A percentile compares a stretch with the other conserved stretches of the same genome.
Evolutionary conservation across 148 eudicot species (phyloP).

Genomic region (Polygonum maritimum): DNA sequence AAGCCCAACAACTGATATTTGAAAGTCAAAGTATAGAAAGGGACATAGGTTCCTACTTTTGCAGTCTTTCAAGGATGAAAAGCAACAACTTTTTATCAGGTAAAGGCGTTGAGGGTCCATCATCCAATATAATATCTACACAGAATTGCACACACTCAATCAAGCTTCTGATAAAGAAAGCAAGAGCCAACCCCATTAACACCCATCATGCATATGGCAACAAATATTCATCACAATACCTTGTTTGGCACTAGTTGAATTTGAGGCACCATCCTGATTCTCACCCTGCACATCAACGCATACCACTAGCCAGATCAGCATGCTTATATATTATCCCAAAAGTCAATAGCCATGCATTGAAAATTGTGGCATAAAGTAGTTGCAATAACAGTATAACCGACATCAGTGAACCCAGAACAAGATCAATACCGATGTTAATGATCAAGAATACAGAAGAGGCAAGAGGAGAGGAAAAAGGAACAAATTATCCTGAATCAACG

Average conservation of each 20-base stretch:
- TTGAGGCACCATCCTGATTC: slow-evolving; percentile 16
- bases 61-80: slow-evolving; percentile 50
- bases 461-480: not conserved
- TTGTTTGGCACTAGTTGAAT: slow-evolving; percentile 18
- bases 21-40: slow-evolving; percentile 10
- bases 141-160: slow-evolving; percentile 12
- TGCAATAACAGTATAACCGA: slow-evolving; percentile 16
- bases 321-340: slow-evolving; percentile 11
- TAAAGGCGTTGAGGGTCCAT: slow-evolving; percentile 37
- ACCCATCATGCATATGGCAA: not conserved
- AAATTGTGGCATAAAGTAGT: slow-evolving; percentile 16
- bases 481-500: not conserved
- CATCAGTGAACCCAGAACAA: too few relatives aligned
- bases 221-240: slow-evolving; percentile 18
- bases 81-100: slow-evolving; percentile 49
- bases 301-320: slow-evolving; percentile 12
- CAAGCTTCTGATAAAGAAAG: not conserved
- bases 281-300: slow-evolving; percentile 25
- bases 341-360: not conserved
- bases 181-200: not conserved
- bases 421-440: too few relatives aligned
- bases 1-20: not conserved
- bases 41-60: slow-evolving; percentile 27
- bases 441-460: slow-evolving; percentile 11
- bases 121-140: slow-evolving; percentile 26